These are phyloP conservation scores for Phytophthora vignae DNA, from an alignment of 352 stramenopile species.

Conservation along the genomic window DNA sequence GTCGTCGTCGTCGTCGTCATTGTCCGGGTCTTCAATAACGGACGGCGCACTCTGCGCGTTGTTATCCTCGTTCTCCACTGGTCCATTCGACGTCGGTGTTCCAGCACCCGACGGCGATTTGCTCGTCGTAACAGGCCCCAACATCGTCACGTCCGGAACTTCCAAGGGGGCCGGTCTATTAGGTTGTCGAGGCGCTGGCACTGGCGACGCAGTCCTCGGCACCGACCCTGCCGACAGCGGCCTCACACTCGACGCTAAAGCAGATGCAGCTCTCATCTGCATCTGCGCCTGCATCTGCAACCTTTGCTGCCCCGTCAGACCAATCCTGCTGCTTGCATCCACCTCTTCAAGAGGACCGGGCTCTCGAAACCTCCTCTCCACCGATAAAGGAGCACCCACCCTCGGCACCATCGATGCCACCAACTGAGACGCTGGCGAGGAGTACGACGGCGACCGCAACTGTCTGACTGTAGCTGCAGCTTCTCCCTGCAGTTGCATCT, in stretches of 20 bases:
- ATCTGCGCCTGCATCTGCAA: no score
- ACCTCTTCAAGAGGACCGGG: not conserved
- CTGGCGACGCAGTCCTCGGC: not conserved
- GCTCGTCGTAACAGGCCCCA: not conserved
- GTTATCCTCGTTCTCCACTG: not conserved
- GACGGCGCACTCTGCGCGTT: not conserved
- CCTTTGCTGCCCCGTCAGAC: no score
- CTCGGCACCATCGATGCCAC: not conserved
- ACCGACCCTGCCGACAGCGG: no score
- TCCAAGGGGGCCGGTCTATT: not conserved
- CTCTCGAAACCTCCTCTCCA: not conserved
- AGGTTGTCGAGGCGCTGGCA: not conserved
- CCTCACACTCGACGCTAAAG: no score
- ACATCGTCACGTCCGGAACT: not conserved
- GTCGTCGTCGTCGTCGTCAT: conserved; percentile 8
- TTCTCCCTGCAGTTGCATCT: not conserved
- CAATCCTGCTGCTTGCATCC: no score
- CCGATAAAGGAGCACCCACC: not conserved
- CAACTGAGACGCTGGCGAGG: not conserved
- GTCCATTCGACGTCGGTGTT: not conserved
- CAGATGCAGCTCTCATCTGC: no score
- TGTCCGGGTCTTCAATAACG: conserved; percentile 18
- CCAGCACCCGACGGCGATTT: not conserved
- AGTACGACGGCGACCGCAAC: not conserved
- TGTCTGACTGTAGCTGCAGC: not conserved